phyloP scores from a whole-genome alignment of 2,329 filamentous ascomycete species.

The Phaeoacremonium minimum region DNA sequence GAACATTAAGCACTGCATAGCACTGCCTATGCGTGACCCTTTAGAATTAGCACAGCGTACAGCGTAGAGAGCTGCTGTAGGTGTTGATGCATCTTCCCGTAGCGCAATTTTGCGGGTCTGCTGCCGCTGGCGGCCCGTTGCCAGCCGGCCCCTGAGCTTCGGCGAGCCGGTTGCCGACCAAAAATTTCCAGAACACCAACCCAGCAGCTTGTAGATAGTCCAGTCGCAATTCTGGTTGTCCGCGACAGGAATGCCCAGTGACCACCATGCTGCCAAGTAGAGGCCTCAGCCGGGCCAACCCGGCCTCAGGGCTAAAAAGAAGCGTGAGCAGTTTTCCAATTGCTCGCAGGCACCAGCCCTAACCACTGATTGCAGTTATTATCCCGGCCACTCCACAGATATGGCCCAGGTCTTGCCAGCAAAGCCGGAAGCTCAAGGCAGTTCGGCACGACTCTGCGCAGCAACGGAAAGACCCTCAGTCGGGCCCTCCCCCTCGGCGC shows the following conservation, averaged over 20 bases:
- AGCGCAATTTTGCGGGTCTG: too few relatives aligned
- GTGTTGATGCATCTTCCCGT: too few relatives aligned
- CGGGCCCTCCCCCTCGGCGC: conserved; percentile 1
- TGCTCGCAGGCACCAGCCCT: neutral
- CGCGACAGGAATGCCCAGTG: conserved; percentile 1
- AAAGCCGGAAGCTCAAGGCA: conserved; percentile 11
- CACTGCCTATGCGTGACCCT: too few relatives aligned
- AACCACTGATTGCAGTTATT: neutral
- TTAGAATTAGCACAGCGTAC: too few relatives aligned
- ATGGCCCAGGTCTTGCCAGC: conserved; percentile 4
- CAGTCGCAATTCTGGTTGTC: neutral
- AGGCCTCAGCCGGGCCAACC: conserved; percentile 43
- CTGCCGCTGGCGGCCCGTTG: neutral
- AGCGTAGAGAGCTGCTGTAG: too few relatives aligned
- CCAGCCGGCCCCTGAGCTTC: neutral
- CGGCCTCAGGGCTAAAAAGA: conserved; percentile 34
- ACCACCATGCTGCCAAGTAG: conserved; percentile 49
- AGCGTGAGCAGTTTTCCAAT: conserved; percentile 15
- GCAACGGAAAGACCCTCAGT: conserved; percentile 5
- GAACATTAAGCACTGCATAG: too few relatives aligned
- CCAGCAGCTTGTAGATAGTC: neutral
- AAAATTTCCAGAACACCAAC: neutral
- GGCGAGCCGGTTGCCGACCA: neutral
- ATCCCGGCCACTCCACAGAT: conserved; percentile 4
- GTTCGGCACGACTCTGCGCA: conserved; percentile 23